Percentiles rank a stretch among this genome's conserved stretches.
These are phyloP conservation scores for Paracorniculantispora psalliotae DNA, from an alignment of 2,329 filamentous ascomycete genomes.

Conservation along the genomic window DNA sequence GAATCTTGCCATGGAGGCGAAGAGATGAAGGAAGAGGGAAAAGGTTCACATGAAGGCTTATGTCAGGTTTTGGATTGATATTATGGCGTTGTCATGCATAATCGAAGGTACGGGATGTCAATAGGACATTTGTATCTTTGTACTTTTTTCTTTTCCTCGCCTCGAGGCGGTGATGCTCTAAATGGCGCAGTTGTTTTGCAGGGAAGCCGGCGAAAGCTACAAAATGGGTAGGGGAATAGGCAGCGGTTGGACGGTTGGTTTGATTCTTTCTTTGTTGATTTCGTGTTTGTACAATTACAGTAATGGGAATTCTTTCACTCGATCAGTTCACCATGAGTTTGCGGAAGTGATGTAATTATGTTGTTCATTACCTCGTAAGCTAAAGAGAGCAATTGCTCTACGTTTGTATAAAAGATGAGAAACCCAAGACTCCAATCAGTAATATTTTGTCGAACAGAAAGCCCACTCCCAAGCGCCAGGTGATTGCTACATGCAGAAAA, in stretches of 20 bases:
- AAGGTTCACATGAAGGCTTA: neutral
- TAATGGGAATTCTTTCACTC: neutral
- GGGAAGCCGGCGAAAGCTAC: neutral
- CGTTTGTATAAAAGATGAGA: too few relatives aligned
- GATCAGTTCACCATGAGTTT: neutral
- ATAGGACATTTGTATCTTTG: neutral
- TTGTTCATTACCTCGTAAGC: slow-evolving; percentile 4
- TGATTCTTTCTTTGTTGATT: slow-evolving; percentile 6
- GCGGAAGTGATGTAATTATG: neutral
- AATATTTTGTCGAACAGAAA: neutral
- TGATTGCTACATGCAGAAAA: neutral
- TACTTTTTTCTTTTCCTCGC: neutral
- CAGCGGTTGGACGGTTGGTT: neutral
- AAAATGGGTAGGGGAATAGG: neutral
- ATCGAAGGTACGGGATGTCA: too few relatives aligned
- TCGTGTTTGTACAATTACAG: neutral
- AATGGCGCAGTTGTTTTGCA: neutral
- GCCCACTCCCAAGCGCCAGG: neutral
- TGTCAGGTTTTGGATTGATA: neutral
- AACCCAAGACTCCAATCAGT: too few relatives aligned
- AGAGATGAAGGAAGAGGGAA: neutral
- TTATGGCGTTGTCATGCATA: neutral
- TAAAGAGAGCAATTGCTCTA: too few relatives aligned
- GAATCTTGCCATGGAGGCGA: too few relatives aligned
- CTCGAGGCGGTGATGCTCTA: too few relatives aligned